These are phyloP conservation scores for Cochlearia excelsa DNA, from an alignment of 345 rosid species.

Conservation along the genomic window DNA sequence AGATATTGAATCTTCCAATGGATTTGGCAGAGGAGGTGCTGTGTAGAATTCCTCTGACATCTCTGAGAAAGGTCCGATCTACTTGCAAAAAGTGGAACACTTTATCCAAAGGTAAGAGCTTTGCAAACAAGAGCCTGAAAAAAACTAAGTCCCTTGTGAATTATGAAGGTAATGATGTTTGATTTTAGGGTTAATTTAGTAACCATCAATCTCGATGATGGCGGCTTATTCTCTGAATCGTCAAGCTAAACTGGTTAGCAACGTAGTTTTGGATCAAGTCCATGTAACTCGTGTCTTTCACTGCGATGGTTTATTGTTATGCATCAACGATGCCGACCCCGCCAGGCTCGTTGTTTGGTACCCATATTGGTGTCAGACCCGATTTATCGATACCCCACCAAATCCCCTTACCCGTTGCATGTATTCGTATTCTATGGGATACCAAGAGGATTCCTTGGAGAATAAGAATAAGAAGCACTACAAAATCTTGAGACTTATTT, in stretches of 20 bases:
- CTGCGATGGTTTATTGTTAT: background rate
- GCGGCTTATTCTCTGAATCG: background rate
- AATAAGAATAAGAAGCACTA: background rate
- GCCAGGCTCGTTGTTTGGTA: background rate
- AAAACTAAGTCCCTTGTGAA: background rate
- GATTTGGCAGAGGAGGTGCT: background rate
- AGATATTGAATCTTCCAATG: background rate
- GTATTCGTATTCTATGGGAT: background rate
- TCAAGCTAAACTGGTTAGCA: background rate
- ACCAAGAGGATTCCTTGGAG: background rate
- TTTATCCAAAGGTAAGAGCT: background rate
- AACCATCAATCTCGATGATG: background rate
- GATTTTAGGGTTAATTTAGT: background rate
- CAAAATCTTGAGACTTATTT: background rate
- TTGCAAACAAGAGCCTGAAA: background rate
- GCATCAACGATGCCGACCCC: background rate
- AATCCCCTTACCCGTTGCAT: background rate
- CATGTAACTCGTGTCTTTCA: background rate
- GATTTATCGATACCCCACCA: background rate
- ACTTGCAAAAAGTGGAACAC: background rate
- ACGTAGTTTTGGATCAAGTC: background rate
- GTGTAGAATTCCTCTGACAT: background rate
- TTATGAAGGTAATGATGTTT: background rate
- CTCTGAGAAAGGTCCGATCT: background rate
- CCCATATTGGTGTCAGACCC: background rate